Evolutionary conservation across 2,329 filamentous ascomycete genomes (phyloP).

Genomic region (Aspergillus transmontanensis): DNA sequence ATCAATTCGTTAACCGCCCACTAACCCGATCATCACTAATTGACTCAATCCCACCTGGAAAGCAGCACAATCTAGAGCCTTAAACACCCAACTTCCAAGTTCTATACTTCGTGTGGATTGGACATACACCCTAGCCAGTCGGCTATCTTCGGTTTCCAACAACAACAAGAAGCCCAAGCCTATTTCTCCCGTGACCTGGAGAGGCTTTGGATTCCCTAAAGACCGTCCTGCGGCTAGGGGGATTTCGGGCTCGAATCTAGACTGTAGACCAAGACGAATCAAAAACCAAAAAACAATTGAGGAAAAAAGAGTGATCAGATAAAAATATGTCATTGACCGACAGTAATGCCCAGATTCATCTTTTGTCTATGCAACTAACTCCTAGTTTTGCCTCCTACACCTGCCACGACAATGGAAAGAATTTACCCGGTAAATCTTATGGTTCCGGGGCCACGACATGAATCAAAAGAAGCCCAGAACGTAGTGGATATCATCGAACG

Average conservation of each 20-base stretch:
- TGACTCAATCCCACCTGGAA: not conserved
- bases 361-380: slow-evolving; percentile 14
- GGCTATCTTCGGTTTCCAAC: not conserved
- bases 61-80: not conserved
- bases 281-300: not conserved
- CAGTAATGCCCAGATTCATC: slow-evolving; percentile 2
- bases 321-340: not conserved
- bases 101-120: not conserved
- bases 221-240: not conserved
- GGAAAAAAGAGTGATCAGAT: not conserved
- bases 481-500: slow-evolving; percentile 28
- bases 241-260: not conserved
- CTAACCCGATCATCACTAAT: not conserved
- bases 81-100: not conserved
- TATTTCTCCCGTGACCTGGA: not conserved
- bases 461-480: slow-evolving; percentile 17
- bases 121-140: not conserved
- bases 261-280: not conserved
- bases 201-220: not conserved
- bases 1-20: not conserved
- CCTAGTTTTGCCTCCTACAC: slow-evolving; percentile 8
- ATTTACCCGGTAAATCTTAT: slow-evolving; percentile 3
- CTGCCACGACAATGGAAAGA: slow-evolving; percentile 4
- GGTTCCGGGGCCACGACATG: slow-evolving; percentile 1
- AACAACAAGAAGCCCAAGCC: not conserved